Percentiles rank a stretch among this genome's conserved stretches.
Conservation (phyloP, 2,329 filamentous ascomycete species). For the Ophiostoma populinum region DNA sequence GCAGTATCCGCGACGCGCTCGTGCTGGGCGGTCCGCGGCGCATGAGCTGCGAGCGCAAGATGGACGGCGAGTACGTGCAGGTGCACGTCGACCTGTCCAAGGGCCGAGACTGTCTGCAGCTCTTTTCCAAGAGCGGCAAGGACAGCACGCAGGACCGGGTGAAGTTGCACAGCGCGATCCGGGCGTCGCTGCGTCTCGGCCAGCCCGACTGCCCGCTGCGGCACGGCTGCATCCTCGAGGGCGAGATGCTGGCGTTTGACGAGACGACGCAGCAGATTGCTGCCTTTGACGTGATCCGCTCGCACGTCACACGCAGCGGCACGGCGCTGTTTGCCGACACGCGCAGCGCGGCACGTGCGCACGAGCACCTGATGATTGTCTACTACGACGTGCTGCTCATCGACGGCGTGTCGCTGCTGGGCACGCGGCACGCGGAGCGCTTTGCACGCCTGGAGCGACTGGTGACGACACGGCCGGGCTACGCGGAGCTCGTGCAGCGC, state of each 20-base stretch:
- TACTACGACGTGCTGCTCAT: conserved; percentile 41
- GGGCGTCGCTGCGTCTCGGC: conserved; percentile 46
- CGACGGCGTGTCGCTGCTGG: conserved; percentile 34
- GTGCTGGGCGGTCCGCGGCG: conserved; percentile 37
- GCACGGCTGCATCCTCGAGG: conserved; percentile 59
- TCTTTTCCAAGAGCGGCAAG: conserved; percentile 86
- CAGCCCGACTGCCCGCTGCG: conserved; percentile 38
- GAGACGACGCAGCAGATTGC: conserved; percentile 45
- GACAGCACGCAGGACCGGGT: conserved; percentile 61
- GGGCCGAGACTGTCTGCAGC: conserved; percentile 41
- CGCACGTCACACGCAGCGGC: conserved; percentile 60
- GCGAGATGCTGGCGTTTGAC: conserved; percentile 66
- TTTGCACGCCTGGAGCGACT: conserved; percentile 41
- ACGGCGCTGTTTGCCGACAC: conserved; percentile 13
- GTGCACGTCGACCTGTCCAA: conserved; percentile 58
- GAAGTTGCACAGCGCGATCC: conserved; percentile 45
- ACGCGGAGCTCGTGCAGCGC: conserved; percentile 49
- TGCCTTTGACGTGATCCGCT: conserved; percentile 68
- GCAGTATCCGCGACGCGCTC: conserved; percentile 59
- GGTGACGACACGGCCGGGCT: conserved; percentile 34
- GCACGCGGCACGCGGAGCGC: conserved; percentile 37
- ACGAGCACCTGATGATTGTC: conserved; percentile 44
- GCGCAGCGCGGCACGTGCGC: conserved; percentile 1
- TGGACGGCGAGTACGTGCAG: conserved; percentile 84
- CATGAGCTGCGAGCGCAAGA: conserved; percentile 64